These are phyloP conservation scores for Lepidium campestre DNA, from an alignment of 441 rosid species.

Conservation along the genomic window DNA sequence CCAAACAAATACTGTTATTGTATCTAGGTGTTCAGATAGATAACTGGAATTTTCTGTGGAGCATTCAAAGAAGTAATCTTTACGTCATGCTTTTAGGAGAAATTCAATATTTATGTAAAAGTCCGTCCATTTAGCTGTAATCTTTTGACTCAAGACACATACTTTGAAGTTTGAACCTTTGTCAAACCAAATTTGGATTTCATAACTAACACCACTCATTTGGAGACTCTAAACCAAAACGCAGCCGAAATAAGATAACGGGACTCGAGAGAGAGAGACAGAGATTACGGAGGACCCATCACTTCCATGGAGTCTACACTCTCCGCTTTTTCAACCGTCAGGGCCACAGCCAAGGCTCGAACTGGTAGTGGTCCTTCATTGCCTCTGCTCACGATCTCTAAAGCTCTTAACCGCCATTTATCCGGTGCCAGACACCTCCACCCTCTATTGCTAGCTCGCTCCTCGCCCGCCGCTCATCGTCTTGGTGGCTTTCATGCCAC, in stretches of 20 bases:
- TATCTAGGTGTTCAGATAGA: background rate
- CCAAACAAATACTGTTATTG: background rate
- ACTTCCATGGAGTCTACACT: constrained; percentile 44
- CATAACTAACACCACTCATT: constrained; percentile 13
- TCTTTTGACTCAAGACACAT: background rate
- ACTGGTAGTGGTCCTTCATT: constrained; percentile 21
- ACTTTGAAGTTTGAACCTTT: background rate
- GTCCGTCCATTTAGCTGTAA: background rate
- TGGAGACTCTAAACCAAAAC: background rate
- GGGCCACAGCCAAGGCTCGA: constrained; percentile 19
- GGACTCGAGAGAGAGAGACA: background rate
- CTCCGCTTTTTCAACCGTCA: constrained; percentile 21
- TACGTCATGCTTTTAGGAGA: background rate
- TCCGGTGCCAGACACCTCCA: constrained; percentile 14
- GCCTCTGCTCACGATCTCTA: constrained; percentile 43
- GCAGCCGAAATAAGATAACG: constrained; percentile 8
- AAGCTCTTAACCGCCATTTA: constrained; percentile 40
- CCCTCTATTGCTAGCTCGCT: constrained; percentile 27
- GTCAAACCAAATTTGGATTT: background rate
- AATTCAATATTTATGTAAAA: background rate
- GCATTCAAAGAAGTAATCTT: no score
- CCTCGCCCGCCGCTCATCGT: constrained; percentile 21
- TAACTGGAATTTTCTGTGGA: no score
- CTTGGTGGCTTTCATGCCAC: constrained; percentile 22
- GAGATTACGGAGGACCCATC: background rate